Evolutionary conservation across 2,329 filamentous ascomycete genomes (phyloP).

Genomic region (Bipolaris gigantea): DNA sequence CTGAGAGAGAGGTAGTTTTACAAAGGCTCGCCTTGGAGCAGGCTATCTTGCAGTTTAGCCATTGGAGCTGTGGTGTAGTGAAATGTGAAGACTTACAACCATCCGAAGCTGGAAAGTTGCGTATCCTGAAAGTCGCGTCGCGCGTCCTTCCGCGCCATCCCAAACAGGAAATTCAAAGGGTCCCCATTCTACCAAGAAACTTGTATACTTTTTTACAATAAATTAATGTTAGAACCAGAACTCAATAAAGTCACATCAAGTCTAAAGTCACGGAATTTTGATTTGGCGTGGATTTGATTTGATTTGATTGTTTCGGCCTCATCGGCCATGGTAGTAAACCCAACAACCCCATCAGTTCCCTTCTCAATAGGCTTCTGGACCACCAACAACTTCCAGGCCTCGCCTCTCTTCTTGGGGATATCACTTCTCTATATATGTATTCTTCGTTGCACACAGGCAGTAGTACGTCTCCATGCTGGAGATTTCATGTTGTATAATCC

Average conservation of each 20-base stretch:
- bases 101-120: slow-evolving; percentile 14
- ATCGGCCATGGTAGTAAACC: background rate
- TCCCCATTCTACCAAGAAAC: background rate
- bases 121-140: slow-evolving; percentile 23
- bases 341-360: background rate
- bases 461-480: slow-evolving; percentile 8
- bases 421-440: slow-evolving; percentile 1
- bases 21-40: slow-evolving; percentile 38
- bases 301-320: background rate
- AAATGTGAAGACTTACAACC: background rate
- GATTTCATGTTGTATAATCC: background rate
- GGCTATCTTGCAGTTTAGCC: slow-evolving; percentile 21
- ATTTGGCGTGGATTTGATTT: background rate
- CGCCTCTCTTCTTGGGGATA: background rate
- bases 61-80: slow-evolving; percentile 13
- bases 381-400: background rate
- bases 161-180: slow-evolving; percentile 22
- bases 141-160: slow-evolving; percentile 21
- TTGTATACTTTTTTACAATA: background rate
- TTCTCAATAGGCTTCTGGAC: background rate
- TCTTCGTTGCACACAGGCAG: background rate
- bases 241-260: too few relatives aligned
- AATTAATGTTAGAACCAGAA: background rate
- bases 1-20: slow-evolving; percentile 14
- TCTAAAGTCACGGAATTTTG: background rate